A percentile compares a stretch with the other conserved stretches of the same genome.
These are phyloP conservation scores for Umbelopsis ramanniana DNA, from an alignment of 192 early-diverging fungal genomes.

Conservation along the genomic window DNA sequence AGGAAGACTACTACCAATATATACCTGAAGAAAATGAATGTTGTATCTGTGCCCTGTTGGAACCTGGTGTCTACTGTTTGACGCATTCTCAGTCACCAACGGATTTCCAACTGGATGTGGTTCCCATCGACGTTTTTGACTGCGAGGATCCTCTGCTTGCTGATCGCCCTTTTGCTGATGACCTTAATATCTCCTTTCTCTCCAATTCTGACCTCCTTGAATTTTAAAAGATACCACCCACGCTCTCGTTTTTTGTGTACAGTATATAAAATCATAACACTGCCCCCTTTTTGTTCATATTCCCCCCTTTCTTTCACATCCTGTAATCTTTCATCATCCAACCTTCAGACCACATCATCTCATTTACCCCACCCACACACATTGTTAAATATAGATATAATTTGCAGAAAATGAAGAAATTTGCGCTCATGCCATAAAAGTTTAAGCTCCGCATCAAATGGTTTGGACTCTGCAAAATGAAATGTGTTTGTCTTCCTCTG, in stretches of 20 bases:
- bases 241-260: constrained; percentile 2
- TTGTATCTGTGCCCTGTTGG: neutral
- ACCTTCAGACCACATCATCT: neutral
- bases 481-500: too few species aligned
- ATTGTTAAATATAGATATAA: neutral
- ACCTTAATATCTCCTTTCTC: constrained; percentile 7
- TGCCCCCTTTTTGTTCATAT: constrained; percentile 3
- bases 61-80: constrained; percentile 4
- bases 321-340: neutral
- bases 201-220: constrained; percentile 7
- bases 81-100: neutral
- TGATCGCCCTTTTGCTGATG: constrained; percentile 18
- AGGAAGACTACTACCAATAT: constrained; percentile 6
- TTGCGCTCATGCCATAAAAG: too few species aligned
- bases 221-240: constrained; percentile 5
- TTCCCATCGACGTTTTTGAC: constrained; percentile 5
- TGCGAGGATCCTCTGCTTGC: neutral
- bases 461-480: too few species aligned
- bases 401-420: too few species aligned
- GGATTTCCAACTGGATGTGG: constrained; percentile 10
- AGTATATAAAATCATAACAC: neutral
- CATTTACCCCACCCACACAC: neutral
- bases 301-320: neutral
- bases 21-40: neutral
- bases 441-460: too few species aligned